Evolutionary conservation across 1,284 basidiomycete genomes (phyloP).

Genomic region (Tilletia caries): DNA sequence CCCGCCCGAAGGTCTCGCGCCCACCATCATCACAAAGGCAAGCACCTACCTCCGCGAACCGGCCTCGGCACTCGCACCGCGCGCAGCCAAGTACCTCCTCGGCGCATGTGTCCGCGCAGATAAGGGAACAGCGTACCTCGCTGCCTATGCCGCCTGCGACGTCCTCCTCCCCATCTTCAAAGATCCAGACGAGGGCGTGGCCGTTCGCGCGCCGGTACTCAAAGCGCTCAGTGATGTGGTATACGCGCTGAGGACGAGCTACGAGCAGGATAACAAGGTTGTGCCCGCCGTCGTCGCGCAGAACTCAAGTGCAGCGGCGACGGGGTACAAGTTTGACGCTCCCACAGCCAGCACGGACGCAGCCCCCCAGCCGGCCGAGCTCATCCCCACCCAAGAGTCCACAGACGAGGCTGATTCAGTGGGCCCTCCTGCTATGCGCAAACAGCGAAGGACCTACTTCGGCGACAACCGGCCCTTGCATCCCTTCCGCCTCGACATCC

Average conservation of each 20-base stretch:
- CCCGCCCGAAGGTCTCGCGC: conserved; percentile 39
- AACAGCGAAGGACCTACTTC: conserved; percentile 26
- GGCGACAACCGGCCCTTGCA: conserved; percentile 39
- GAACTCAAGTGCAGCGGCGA: neutral
- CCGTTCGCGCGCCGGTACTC: conserved; percentile 61
- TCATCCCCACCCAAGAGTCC: neutral
- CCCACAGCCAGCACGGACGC: neutral
- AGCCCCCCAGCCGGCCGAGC: neutral
- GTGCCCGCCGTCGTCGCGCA: conserved; percentile 3
- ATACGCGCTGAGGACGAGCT: conserved; percentile 17
- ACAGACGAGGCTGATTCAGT: neutral
- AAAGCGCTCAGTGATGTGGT: conserved; percentile 31
- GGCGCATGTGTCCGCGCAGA: conserved; percentile 33
- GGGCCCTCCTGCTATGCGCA: conserved; percentile 22
- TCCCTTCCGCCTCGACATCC: conserved; percentile 32
- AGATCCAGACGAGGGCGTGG: conserved; percentile 72
- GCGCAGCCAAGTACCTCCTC: conserved; percentile 31
- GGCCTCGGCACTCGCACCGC: conserved; percentile 40
- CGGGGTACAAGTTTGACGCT: conserved; percentile 4
- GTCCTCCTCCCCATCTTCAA: conserved; percentile 66
- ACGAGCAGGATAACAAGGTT: conserved; percentile 10
- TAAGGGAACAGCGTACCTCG: conserved; percentile 28
- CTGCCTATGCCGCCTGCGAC: conserved; percentile 36
- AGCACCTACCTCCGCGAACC: conserved; percentile 41
- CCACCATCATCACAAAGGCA: conserved; percentile 41